Base-by-base conservation (phyloP, 1,284 basidiomycete species). In the Papiliotrema nemorosa region DNA sequence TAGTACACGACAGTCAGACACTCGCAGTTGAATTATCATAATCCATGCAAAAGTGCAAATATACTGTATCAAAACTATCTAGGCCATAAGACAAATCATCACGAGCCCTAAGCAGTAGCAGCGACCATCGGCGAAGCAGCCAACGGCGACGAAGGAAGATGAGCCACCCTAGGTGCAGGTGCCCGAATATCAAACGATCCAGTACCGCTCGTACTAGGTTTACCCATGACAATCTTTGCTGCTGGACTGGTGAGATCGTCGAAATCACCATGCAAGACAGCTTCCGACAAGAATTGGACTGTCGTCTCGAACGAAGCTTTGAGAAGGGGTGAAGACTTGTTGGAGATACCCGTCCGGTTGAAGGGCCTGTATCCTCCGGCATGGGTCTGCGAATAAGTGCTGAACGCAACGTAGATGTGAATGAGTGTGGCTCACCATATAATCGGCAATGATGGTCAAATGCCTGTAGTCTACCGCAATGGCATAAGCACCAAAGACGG, bases 251-350 rank as follows among this genome's bases (percentile, higher is more conserved):
- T 83, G 59, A 97, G 78, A 69, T 92, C 87, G 70, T 98, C 94
- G 73, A 87, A 93, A 76, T 98, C 94, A 34, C 94, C 94, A 71
- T 88, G 85, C 49, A 99, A 76, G 0, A 92, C 90, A 14, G 94
- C 93, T 57, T 97, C 92, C 10, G 91, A 90, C 61, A 99, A 76
- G 80, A 98, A 97, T 1, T 86, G 81, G n/a, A 88, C 90, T 0
- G 96, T 98, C 10, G 92, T 97, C 77, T 98, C 96, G 75, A 89
- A 99, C 5, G 90, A 93, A 2, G 96, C 94, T 76, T 98, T 98
- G 55, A 97, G 83, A 42, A 98, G 80, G 3, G 94, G 91, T 24
- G 92, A 96, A 7, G 90, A 84, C 71, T 90, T 90, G 50, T 86
- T 85, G 20, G 89, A 86, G 53, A 98, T 87, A 58, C 96, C 96